Percentiles rank a stretch among this genome's conserved stretches.
These are phyloP conservation scores for Sugiyamaella marilandica DNA, from an alignment of 805 yeast genomes.

Conservation along the genomic window DNA sequence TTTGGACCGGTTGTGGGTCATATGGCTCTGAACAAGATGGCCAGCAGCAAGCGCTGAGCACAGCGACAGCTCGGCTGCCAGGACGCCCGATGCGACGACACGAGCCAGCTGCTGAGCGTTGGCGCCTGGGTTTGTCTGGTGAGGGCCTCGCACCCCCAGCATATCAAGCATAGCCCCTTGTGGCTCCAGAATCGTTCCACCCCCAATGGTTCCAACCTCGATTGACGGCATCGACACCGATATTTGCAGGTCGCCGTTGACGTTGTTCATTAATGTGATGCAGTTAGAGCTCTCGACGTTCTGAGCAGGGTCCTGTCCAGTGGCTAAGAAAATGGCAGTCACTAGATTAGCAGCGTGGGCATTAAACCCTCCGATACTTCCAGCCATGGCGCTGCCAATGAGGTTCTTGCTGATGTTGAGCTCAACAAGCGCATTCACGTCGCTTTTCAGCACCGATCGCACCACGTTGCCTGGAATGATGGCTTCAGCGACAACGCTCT, in stretches of 20 bases:
- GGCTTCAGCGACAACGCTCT: slow-evolving; percentile 95
- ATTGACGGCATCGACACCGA: slow-evolving; percentile 99
- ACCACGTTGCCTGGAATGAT: slow-evolving; percentile 80
- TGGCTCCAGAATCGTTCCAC: slow-evolving; percentile 96
- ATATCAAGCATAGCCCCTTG: slow-evolving; percentile 95
- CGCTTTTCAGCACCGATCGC: slow-evolving; percentile 77
- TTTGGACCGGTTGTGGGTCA: slow-evolving; percentile 84
- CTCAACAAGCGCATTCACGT: slow-evolving; percentile 87
- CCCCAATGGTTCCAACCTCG: slow-evolving; percentile 99
- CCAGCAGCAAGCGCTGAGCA: slow-evolving; percentile 98
- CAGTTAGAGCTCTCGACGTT: slow-evolving; percentile 97
- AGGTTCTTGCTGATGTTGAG: slow-evolving; percentile 84
- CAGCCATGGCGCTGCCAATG: slow-evolving; percentile 98
- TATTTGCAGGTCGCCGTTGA: slow-evolving; percentile 72
- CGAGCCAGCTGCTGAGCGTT: slow-evolving; percentile 92
- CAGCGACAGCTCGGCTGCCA: slow-evolving; percentile 92
- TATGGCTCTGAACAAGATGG: slow-evolving; percentile 94
- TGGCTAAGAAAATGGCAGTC: slow-evolving; percentile 89
- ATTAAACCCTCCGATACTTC: slow-evolving; percentile 94
- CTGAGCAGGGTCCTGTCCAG: slow-evolving; percentile 99
- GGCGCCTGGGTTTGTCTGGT: slow-evolving; percentile 86
- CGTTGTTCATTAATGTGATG: slow-evolving; percentile 88
- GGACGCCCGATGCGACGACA: slow-evolving; percentile 88
- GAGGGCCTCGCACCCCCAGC: slow-evolving; percentile 94
- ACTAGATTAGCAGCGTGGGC: slow-evolving; percentile 97